phyloP scores from a whole-genome alignment of 116 monocot species.

The Thalassia testudinum region DNA sequence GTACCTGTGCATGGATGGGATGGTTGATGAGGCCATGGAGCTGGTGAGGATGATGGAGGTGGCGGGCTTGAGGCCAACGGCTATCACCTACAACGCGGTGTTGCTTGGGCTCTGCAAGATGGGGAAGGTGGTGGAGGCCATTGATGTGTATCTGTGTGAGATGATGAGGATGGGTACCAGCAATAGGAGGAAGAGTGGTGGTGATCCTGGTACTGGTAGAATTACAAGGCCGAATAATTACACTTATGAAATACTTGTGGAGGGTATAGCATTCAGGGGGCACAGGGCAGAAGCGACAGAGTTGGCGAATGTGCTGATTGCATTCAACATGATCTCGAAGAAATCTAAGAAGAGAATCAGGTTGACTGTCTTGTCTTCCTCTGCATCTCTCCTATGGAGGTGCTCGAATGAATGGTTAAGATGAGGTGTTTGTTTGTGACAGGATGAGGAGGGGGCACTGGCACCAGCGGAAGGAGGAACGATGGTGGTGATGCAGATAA shows the following conservation, averaged over 20 bases:
- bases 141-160: conserved; percentile 33
- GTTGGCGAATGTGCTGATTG: conserved; percentile 22
- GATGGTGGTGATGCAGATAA: no score
- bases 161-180: conserved; percentile 7
- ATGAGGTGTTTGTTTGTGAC: no score
- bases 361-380: conserved; percentile 5
- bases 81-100: conserved; percentile 48
- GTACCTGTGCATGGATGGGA: conserved; percentile 60
- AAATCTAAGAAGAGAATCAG: conserved; percentile 27
- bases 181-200: conserved; percentile 3
- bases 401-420: no score
- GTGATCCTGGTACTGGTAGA: no score
- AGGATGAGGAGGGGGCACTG: no score
- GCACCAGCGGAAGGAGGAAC: no score
- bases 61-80: conserved; percentile 17
- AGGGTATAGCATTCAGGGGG: conserved; percentile 5
- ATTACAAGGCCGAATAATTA: conserved; percentile 19
- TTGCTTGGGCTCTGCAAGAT: conserved; percentile 42
- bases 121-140: conserved; percentile 17
- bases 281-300: conserved; percentile 20
- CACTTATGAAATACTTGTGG: conserved; percentile 6
- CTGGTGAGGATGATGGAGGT: conserved; percentile 35
- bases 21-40: conserved; percentile 39
- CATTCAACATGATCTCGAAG: conserved; percentile 14
- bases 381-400: no score